Base-by-base conservation (phyloP, 176 grass and related monocot species). In the Guadua angustifolia region DNA sequence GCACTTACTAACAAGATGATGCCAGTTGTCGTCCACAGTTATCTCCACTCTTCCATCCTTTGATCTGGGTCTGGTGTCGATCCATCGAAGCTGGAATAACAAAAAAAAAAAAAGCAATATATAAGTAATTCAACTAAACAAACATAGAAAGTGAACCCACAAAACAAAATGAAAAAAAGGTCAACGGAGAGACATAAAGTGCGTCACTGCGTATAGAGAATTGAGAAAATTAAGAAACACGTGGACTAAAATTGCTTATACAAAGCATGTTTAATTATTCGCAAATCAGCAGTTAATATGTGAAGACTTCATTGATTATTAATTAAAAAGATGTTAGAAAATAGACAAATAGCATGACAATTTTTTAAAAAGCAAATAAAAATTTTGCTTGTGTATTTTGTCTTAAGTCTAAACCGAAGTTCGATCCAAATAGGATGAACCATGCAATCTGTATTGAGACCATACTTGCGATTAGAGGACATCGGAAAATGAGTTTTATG, bases 41-140 rank as follows among this genome's bases (percentile, higher is more conserved):
- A 91, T 85, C 57, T 73, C 50, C 2, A 43, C 84, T 77, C 84
- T 75, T 43, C 84, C 88, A 7, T 90, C 84, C 75, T 90, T 83
- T 86, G 58, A 44, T 71, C 16, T 40, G 24, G 43, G 14, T 86
- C 79, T 5, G 22, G 65, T 22, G 68, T 38, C 35, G 24, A 58
- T 26, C 74, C 78, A 71, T 69, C 73, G 1, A 90, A 86, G 61
- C 88, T 90, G 56, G 19, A 65, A 71, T 61, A 36, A 44, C 43
- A 44, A 9, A 44, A 44, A 44, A 44, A 9, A 44, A 44, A 44
- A 9, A 44, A 10, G 43, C 43, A 44, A 9, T 44, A 44, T 8
- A 2, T 32, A 66, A 38, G 18, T 49, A 49, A 19, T 44, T 44
- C 1, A 2, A 44, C 43, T 9, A 10, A 10, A 10, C 8, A 44